Evolutionary conservation across 345 rosid species (phyloP), one percentile per base, ranked within the genome.

Genomic region (Eucalyptus sp.): DNA sequence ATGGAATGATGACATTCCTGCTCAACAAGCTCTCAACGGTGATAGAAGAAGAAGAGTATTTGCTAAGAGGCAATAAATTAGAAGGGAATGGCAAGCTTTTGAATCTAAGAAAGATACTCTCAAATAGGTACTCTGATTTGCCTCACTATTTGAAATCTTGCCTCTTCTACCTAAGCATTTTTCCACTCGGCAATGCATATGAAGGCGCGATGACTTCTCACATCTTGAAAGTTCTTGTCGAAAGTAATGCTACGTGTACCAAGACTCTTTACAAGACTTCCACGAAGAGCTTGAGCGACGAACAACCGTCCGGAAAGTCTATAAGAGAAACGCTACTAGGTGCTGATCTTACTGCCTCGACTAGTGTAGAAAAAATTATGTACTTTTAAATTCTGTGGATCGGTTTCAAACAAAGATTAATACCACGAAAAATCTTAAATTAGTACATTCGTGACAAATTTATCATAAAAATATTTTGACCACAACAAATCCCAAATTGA

Each of bases 391-490:
- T 64, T 3, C 2, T n/a, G 37, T 7, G 37, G 18, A 14, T 3
- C 16, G 0, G 18, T 14, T 64, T 64, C 76, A 14, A 64, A 31
- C 6, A 10, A 58, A 0, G 2, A 52, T 52, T 17, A 52, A 52
- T 52, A 17, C 0, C 56, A 16, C 2, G n/a, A 0, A 52, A 52
- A 52, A 7, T 50, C 7, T 50, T 5, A 51, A 51, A 51, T 51
- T 51, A 17, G 56, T 51, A 51, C 0, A 17, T 51, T 51, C 4
- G 8, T 51, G 9, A 51, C 0, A 51, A 51, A 17, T 51, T 51
- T 51, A 16, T 51, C 9, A 17, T 51, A 51, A 51, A 51, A 17
- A 51, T 51, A 1, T 17, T 51, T 51, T 51, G 3, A 46, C 3
- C 3, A 46, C 48, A 46, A 46, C 10, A 50, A 51, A 51, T 6